Evolutionary conservation across 1,284 basidiomycete species (phyloP), one percentile per base, ranked within the genome.

Genomic region (Cryptococcus sp.): DNA sequence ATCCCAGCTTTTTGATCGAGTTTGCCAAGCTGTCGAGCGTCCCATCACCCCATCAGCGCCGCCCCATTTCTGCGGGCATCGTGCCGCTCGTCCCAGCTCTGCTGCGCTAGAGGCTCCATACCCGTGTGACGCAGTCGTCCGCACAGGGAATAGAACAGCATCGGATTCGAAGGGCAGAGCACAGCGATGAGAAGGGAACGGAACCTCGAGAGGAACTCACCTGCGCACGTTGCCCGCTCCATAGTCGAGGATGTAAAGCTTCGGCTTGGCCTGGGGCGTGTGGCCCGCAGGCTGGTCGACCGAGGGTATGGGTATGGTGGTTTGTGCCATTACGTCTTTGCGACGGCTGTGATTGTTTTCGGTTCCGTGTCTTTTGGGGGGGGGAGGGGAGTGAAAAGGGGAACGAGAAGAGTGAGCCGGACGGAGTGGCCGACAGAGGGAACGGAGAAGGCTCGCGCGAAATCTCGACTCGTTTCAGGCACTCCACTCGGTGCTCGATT

Each of bases 151-250:
- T 40, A 51, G 39, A 23, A 49, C 15, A 36, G 15, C 18, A 33
- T 6, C 23, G 13, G 45, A 18, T 18, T n/a, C 15, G 3, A 9
- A 33, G 28, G 9, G 28, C 28, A 33, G 5, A 33, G 28, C 45
- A 37, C 45, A 46, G 53, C 49, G 35, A 50, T 53, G 46, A 52
- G 43, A 38, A 47, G 9, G 18, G 8, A n/a, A 21, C 7, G 21
- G 20, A 21, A 16, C 48, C 23, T 50, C 23, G n/a, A 40, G 18
- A 9, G 0, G 2, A 18, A 62, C 69, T 53, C 52, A 76, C 72
- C 88, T 91, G 75, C 89, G 86, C 46, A 96, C 93, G 72, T 96
- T 96, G 18, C 93, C 93, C 54, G 91, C 94, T 71, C 93, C 93
- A 73, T 97, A 96, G 77, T 97, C 94, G 66, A 97, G 86, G 65